Percentiles rank a stretch among this genome's conserved stretches.
phyloP scores from a whole-genome alignment of 345 rosid species.

The Citrus trifoliata region DNA sequence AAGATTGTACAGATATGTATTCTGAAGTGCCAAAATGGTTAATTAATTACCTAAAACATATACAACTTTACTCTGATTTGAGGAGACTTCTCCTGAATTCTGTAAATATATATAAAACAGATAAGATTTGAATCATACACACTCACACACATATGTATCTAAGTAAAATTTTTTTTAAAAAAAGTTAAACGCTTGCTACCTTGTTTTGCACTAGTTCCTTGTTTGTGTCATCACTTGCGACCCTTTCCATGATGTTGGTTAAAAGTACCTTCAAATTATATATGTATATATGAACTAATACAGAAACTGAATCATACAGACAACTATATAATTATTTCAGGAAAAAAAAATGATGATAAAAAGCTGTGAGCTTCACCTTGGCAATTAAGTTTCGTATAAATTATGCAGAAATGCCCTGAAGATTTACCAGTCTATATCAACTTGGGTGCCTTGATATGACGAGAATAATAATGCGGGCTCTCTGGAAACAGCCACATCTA shows the following conservation, averaged over 20 bases:
- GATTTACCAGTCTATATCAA: background rate
- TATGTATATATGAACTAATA: background rate
- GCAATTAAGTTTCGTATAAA: background rate
- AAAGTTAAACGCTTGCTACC: background rate
- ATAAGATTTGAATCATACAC: no score
- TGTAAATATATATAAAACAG: background rate
- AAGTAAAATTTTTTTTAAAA: background rate
- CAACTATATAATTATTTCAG: background rate
- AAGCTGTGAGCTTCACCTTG: background rate
- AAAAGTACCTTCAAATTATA: background rate
- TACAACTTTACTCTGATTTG: constrained; percentile 4
- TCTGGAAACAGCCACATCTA: background rate
- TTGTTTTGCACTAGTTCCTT: background rate
- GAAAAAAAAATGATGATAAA: background rate
- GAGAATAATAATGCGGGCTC: background rate
- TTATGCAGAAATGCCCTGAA: background rate
- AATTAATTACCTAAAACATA: constrained; percentile 15
- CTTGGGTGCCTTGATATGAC: background rate
- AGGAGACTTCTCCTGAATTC: constrained; percentile 9
- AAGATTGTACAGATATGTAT: background rate
- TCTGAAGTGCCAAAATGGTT: background rate
- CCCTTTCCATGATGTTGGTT: background rate
- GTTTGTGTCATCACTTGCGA: background rate
- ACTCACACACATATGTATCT: background rate
- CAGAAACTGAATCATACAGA: background rate